A percentile compares a stretch with the other conserved stretches of the same genome.
These are phyloP conservation scores for Kwoniella bestiolae DNA, from an alignment of 768 basidiomycete genomes.

Conservation along the genomic window DNA sequence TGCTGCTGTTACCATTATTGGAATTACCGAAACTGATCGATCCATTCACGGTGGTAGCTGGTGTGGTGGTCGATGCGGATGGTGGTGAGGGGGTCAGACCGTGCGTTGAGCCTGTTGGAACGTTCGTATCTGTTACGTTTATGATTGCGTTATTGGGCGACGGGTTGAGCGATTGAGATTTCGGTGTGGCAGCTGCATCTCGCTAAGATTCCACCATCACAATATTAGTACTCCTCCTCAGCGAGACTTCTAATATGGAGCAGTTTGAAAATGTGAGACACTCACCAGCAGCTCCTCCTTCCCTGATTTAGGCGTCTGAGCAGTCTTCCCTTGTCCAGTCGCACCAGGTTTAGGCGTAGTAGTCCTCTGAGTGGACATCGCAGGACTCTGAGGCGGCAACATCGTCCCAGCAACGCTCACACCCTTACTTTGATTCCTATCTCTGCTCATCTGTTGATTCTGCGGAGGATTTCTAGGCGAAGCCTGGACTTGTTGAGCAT, in stretches of 20 bases:
- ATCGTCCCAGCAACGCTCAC: constrained; percentile 42
- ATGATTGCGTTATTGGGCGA: constrained; percentile 37
- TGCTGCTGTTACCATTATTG: not conserved
- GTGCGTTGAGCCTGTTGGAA: constrained; percentile 16
- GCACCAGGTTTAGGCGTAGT: constrained; percentile 29
- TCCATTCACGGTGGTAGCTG: constrained; percentile 9
- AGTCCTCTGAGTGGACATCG: constrained; percentile 20
- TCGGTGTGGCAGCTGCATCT: constrained; percentile 39
- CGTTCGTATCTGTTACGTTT: constrained; percentile 17
- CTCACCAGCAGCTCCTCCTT: constrained; percentile 35
- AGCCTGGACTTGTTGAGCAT: constrained; percentile 11
- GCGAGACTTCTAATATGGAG: too few relatives aligned
- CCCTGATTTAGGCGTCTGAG: constrained; percentile 38
- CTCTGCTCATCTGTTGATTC: constrained; percentile 37
- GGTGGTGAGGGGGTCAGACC: constrained; percentile 37
- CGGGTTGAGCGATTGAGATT: constrained; percentile 45
- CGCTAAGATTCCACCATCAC: constrained; percentile 19
- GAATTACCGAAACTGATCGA: constrained; percentile 5
- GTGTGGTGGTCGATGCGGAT: constrained; percentile 30
- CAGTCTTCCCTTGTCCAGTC: constrained; percentile 18
- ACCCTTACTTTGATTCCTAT: constrained; percentile 44
- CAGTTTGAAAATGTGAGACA: not conserved
- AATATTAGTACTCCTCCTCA: not conserved
- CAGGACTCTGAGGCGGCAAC: constrained; percentile 52
- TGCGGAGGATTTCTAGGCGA: constrained; percentile 37